Evolutionary conservation across 495 filamentous ascomycete species (phyloP).

Genomic region (Penicillium daleae): DNA sequence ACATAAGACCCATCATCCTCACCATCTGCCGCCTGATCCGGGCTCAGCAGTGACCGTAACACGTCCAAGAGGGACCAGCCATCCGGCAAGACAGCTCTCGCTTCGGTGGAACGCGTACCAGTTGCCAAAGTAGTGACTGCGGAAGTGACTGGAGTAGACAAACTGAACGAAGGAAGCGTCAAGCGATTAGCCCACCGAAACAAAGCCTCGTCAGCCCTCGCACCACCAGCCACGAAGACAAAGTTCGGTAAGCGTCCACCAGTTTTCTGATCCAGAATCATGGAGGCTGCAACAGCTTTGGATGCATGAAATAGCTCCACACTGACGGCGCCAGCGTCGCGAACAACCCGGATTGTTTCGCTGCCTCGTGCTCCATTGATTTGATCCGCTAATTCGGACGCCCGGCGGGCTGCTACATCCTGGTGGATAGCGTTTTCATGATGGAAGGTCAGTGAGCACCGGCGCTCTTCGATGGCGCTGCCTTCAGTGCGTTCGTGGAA

Average conservation of each 20-base stretch:
- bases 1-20: not conserved
- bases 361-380: conserved; percentile 83
- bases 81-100: conserved; percentile 29
- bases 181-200: conserved; percentile 85
- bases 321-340: conserved; percentile 67
- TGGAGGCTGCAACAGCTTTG: conserved; percentile 70
- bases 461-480: conserved; percentile 73
- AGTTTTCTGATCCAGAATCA: conserved; percentile 54
- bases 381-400: conserved; percentile 80
- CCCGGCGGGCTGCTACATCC: conserved; percentile 69
- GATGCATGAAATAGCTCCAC: conserved; percentile 79
- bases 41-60: conserved; percentile 9
- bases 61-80: conserved; percentile 21
- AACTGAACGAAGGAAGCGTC: conserved; percentile 7
- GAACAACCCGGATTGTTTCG: conserved; percentile 77
- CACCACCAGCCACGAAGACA: conserved; percentile 78
- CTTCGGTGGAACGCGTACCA: conserved; percentile 51
- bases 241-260: conserved; percentile 58
- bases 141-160: conserved; percentile 31
- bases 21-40: not conserved
- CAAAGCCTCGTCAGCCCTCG: conserved; percentile 79
- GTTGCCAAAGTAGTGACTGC: conserved; percentile 72
- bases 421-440: conserved; percentile 73
- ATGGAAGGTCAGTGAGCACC: conserved; percentile 78
- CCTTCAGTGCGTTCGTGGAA: conserved; percentile 85